phyloP scores from a whole-genome alignment of 805 yeast species.

The Metschnikowia amazonensis region DNA sequence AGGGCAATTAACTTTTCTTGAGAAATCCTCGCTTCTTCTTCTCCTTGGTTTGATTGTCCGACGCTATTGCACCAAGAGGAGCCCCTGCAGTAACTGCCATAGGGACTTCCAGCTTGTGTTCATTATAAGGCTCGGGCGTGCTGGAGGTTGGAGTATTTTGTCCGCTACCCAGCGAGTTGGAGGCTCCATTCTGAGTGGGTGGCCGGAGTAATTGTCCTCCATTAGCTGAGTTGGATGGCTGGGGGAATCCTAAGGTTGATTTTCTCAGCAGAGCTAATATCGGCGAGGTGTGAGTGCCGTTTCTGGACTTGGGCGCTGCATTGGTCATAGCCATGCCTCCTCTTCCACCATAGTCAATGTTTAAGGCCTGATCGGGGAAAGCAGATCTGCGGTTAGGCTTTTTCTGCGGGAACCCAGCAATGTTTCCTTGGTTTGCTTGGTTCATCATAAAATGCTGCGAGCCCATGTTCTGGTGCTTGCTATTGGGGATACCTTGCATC shows the following conservation, averaged over 20 bases:
- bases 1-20: constrained; percentile 5
- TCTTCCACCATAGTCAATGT: constrained; percentile 42
- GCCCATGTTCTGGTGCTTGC: constrained; percentile 5
- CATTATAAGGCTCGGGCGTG: constrained; percentile 18
- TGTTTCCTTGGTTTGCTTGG: constrained; percentile 7
- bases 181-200: constrained; percentile 8
- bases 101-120: constrained; percentile 19
- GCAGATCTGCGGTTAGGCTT: constrained; percentile 35
- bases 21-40: constrained; percentile 32
- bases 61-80: constrained; percentile 30
- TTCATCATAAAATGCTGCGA: constrained; percentile 9
- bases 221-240: background rate
- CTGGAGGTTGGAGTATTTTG: constrained; percentile 25
- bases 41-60: constrained; percentile 18
- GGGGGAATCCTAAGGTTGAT: constrained; percentile 7
- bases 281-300: constrained; percentile 17
- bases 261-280: constrained; percentile 17
- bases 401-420: constrained; percentile 22
- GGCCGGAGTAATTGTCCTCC: constrained; percentile 9
- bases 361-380: constrained; percentile 31
- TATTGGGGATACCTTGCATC: background rate
- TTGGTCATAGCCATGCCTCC: constrained; percentile 44
- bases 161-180: constrained; percentile 21
- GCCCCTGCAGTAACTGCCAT: constrained; percentile 16
- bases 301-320: constrained; percentile 13